phyloP scores from a whole-genome alignment of 345 rosid genomes.

The Citrus mangshanensis region DNA sequence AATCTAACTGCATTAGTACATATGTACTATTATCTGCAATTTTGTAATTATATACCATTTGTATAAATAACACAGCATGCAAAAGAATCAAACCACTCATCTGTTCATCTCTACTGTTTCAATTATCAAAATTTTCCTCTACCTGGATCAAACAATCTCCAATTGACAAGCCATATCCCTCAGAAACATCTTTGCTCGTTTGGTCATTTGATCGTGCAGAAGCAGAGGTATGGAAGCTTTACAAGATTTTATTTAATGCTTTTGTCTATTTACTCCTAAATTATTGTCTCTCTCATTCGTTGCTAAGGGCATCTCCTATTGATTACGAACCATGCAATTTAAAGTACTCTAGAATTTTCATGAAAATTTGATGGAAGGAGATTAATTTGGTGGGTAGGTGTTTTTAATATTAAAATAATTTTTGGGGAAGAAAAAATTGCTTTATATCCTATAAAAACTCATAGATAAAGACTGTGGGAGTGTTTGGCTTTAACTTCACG shows the following conservation, averaged over 20 bases:
- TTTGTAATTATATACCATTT: neutral
- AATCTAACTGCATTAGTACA: neutral
- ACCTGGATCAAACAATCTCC: neutral
- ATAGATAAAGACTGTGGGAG: neutral
- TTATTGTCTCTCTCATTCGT: neutral
- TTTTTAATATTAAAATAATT: neutral
- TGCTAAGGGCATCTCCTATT: neutral
- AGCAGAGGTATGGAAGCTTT: constrained; percentile 3
- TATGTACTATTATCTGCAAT: neutral
- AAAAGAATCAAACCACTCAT: neutral
- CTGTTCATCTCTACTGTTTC: neutral
- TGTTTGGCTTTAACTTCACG: neutral
- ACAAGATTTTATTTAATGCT: neutral
- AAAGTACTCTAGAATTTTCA: neutral
- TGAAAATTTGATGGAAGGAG: neutral
- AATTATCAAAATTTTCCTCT: neutral
- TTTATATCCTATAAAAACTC: neutral
- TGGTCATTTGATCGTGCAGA: neutral
- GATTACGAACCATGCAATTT: neutral
- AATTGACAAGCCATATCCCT: neutral
- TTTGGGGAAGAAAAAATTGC: neutral
- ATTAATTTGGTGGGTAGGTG: neutral
- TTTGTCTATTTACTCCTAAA: neutral
- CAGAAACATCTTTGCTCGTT: neutral
- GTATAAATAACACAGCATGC: neutral